Evolutionary conservation across 179 eudicot species (phyloP).

Genomic region (Silene vulgaris): DNA sequence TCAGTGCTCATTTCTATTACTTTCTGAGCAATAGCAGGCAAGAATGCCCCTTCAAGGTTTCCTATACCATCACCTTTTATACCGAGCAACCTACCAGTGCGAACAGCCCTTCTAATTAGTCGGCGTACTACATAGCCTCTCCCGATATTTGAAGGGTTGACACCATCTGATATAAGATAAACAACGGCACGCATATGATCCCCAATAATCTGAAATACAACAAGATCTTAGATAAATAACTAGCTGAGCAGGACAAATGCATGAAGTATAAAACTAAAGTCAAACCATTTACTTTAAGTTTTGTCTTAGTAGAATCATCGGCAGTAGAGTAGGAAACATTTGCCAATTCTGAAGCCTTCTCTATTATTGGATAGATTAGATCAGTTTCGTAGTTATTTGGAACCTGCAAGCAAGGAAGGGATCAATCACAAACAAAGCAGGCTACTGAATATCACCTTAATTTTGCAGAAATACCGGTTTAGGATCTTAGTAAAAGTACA

Average conservation of each 20-base stretch:
- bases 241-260: neutral
- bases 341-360: constrained; percentile 81
- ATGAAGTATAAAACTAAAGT: neutral
- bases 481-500: neutral
- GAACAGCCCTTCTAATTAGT: constrained; percentile 85
- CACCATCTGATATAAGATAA: constrained; percentile 86
- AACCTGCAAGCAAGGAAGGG: constrained; percentile 51
- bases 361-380: constrained; percentile 78
- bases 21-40: constrained; percentile 65
- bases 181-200: constrained; percentile 92
- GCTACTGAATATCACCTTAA: neutral
- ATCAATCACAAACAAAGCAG: neutral
- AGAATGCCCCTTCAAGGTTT: constrained; percentile 62
- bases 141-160: constrained; percentile 82
- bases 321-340: constrained; percentile 59
- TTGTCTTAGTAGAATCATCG: constrained; percentile 65
- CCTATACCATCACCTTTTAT: constrained; percentile 68
- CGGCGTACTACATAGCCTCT: constrained; percentile 91
- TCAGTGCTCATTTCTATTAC: constrained; percentile 69
- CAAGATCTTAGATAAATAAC: neutral
- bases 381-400: constrained; percentile 95
- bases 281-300: constrained; percentile 57
- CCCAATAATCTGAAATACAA: constrained; percentile 61
- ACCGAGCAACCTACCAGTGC: constrained; percentile 81
- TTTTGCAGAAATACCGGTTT: neutral